phyloP scores from a whole-genome alignment of 371 early-diverging fungal species.

The Lichtheimia ramosa region DNA sequence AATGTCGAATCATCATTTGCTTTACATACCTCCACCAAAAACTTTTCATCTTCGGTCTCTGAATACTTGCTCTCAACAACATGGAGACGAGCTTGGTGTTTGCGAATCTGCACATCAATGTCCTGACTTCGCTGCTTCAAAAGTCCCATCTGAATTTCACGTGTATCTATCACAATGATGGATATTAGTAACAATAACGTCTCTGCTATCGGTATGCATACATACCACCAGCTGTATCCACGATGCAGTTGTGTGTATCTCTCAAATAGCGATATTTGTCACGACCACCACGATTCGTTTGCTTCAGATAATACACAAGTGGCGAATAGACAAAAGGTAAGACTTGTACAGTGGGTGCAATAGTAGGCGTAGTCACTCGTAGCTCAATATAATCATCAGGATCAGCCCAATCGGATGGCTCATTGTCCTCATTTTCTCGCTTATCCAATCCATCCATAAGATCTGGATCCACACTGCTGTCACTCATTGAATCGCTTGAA shows the following conservation, averaged over 20 bases:
- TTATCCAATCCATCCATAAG: slow-evolving; percentile 40
- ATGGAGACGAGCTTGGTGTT: slow-evolving; percentile 43
- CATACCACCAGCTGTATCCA: slow-evolving; percentile 51
- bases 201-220: no score
- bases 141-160: slow-evolving; percentile 54
- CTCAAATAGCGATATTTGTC: slow-evolving; percentile 43
- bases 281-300: slow-evolving; percentile 43
- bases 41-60: slow-evolving; percentile 13
- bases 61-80: slow-evolving; percentile 34
- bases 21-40: slow-evolving; percentile 30
- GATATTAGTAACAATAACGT: no score
- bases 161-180: slow-evolving; percentile 43
- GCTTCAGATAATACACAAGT: slow-evolving; percentile 60
- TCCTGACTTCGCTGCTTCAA: slow-evolving; percentile 55
- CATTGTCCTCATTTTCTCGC: slow-evolving; percentile 34
- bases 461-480: slow-evolving; percentile 23
- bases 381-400: slow-evolving; percentile 50
- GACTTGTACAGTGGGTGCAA: slow-evolving; percentile 40
- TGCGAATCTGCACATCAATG: slow-evolving; percentile 60
- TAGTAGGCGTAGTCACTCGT: slow-evolving; percentile 14
- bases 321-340: slow-evolving; percentile 66
- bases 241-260: slow-evolving; percentile 50
- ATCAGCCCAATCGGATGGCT: slow-evolving; percentile 48
- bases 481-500: slow-evolving; percentile 12
- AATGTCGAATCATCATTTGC: not conserved